Evolutionary conservation across 1,284 basidiomycete genomes (phyloP), one percentile per base, ranked within the genome.

Genomic region (Pascua guehoae): DNA sequence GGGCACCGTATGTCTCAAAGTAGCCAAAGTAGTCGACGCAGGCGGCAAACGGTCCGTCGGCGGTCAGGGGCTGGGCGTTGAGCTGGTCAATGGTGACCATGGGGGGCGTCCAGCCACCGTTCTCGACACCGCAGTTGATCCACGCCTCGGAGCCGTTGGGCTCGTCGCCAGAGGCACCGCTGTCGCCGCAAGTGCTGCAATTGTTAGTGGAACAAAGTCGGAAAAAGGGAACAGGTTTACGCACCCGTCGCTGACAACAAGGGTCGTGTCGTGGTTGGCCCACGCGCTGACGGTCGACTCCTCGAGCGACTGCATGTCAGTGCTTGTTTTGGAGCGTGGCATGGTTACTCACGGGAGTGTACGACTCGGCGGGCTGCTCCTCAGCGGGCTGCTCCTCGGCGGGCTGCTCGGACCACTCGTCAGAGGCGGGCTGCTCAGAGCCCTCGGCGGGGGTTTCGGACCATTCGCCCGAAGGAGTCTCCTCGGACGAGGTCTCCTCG

Each of bases 141-240:
- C 86, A 92, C 60, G 84, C 80, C 53, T 88, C 82, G 62, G 79
- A 73, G 18, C 89, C 89, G 72, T 92, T 92, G 24, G 89, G 88
- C 16, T 85, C 85, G 51, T 65, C 57, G 18, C 44, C 49, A 41
- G 60, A 51, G 32, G 74, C 53, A 24, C 66, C 55, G 49, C 60
- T 67, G 42, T 49, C 64, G 39, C 75, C 75, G 55, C 74, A 76
- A 14, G 57, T 59, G 36, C 69, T 68, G 47, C 38, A 43, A 36
- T 32, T 32, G 24, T 32, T 7, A 32, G 24, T 32, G 24, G 24
- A 32, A 32, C 7, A 7, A 7, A 32, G 24, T 3, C 4, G 24
- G 7, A 32, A 4, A 7, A 49, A 38, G 5, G 11, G 8, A 8
- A 38, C 5, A 11, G 4, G 11, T 0, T 18, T 16, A 32, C 24